Conservation (phyloP, 2,329 filamentous ascomycete genomes). For the Xylaria sp. region DNA sequence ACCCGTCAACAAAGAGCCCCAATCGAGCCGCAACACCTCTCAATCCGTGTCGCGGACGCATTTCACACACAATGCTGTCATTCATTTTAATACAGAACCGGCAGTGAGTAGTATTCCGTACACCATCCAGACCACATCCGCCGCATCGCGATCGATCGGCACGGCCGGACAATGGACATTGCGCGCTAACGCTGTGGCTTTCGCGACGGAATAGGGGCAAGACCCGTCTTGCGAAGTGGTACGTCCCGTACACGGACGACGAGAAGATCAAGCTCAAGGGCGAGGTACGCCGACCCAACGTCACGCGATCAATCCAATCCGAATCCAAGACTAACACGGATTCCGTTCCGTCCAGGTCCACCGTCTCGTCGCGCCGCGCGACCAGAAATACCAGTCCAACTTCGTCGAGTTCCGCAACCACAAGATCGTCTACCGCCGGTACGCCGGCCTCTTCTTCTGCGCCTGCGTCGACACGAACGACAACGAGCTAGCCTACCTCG, state of each 20-base stretch:
- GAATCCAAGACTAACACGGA: not conserved
- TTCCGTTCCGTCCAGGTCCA: constrained; percentile 59
- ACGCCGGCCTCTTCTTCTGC: constrained; percentile 98
- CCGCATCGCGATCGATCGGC: not conserved
- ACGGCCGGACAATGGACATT: not conserved
- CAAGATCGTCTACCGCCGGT: constrained; percentile 95
- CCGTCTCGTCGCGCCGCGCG: constrained; percentile 91
- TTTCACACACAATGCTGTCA: constrained; percentile 34
- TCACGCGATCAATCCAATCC: not conserved
- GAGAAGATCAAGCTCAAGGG: constrained; percentile 99
- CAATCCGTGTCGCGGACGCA: not conserved
- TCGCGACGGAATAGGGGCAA: constrained; percentile 60
- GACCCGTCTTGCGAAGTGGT: constrained; percentile 97
- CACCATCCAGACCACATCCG: not conserved
- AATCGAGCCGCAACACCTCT: constrained; percentile 2
- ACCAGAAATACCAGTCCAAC: constrained; percentile 99
- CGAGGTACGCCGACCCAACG: constrained; percentile 60
- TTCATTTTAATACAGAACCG: constrained; percentile 42
- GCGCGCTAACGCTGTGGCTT: constrained; percentile 1
- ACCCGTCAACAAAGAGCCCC: not conserved
- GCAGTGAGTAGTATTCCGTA: constrained; percentile 31
- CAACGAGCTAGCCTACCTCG: constrained; percentile 93
- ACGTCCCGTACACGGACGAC: constrained; percentile 95
- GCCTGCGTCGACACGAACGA: constrained; percentile 98
- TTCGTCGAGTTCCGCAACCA: constrained; percentile 95